A percentile compares a stretch with the other conserved stretches of the same genome.
These are phyloP conservation scores for Amoebophrya sp. DNA, from an alignment of 169 alveolate species.

Conservation along the genomic window DNA sequence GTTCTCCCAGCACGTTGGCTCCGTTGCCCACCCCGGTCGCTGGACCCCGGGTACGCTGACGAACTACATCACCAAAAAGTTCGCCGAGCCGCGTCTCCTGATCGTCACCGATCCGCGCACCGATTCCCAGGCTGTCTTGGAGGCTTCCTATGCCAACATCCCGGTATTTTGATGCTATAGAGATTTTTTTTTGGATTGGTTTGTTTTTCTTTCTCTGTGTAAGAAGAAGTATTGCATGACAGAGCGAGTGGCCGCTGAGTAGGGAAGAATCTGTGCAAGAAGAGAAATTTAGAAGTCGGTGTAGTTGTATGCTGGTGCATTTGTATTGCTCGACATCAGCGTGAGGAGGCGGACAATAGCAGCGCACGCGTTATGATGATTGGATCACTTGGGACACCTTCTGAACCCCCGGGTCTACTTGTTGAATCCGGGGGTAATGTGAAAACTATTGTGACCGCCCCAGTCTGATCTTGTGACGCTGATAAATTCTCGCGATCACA, in stretches of 20 bases:
- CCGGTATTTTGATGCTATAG: constrained; percentile 78
- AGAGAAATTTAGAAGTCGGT: background rate
- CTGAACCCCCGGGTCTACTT: too few species aligned
- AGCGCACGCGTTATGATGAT: too few species aligned
- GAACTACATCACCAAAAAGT: constrained; percentile 94
- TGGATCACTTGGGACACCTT: too few species aligned
- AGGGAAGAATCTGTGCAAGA: background rate
- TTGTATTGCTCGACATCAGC: background rate
- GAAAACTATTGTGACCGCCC: too few species aligned
- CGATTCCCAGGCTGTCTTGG: constrained; percentile 93
- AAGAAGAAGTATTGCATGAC: too few species aligned
- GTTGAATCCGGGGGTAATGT: too few species aligned
- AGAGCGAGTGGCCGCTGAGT: too few species aligned
- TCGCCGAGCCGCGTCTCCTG: constrained; percentile 95
- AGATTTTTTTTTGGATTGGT: too few species aligned
- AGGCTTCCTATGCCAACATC: constrained; percentile 92
- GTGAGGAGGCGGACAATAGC: too few species aligned
- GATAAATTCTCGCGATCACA: too few species aligned
- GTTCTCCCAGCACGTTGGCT: constrained; percentile 94
- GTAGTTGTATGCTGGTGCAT: background rate
- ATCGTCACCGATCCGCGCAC: constrained; percentile 98
- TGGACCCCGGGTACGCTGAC: constrained; percentile 99
- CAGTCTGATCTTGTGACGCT: too few species aligned
- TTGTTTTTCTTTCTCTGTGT: too few species aligned
- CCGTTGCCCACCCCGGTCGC: constrained; percentile 93